Evolutionary conservation across 1,284 basidiomycete species (phyloP).

Genomic region (Testicularia cyperi): DNA sequence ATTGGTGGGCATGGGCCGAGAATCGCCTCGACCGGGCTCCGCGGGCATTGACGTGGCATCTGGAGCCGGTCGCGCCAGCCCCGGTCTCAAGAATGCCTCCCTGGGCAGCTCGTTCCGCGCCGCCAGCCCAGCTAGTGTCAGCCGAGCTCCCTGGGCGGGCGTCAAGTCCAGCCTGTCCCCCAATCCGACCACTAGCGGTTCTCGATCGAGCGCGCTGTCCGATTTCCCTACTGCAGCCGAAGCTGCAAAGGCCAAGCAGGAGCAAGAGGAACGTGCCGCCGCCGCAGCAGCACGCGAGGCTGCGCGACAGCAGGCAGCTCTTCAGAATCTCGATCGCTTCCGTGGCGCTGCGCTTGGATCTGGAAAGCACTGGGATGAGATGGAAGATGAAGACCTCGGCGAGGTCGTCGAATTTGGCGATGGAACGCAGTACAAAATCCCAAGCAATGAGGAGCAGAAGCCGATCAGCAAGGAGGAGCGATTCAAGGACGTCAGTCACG

Average conservation of each 20-base stretch:
- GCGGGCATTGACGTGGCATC: constrained; percentile 27
- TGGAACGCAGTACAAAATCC: constrained; percentile 57
- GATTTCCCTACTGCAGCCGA: constrained; percentile 59
- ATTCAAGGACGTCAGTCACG: constrained; percentile 53
- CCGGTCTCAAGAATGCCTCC: constrained; percentile 39
- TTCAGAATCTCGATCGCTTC: constrained; percentile 54
- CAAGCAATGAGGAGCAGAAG: constrained; percentile 27
- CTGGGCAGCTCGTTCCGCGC: constrained; percentile 28
- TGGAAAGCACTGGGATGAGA: constrained; percentile 57
- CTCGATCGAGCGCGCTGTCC: constrained; percentile 17
- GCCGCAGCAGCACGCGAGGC: constrained; percentile 45
- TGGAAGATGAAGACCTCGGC: constrained; percentile 55
- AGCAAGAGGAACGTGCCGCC: constrained; percentile 50
- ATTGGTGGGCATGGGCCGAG: constrained; percentile 39
- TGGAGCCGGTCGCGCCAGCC: constrained; percentile 30
- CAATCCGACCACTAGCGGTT: constrained; percentile 6
- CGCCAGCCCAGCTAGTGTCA: constrained; percentile 24
- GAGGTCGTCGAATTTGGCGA: constrained; percentile 59
- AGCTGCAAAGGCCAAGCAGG: constrained; percentile 46
- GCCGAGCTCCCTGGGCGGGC: constrained; percentile 46
- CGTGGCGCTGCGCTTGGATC: constrained; percentile 44
- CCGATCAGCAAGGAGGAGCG: constrained; percentile 52
- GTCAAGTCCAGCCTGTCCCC: constrained; percentile 26
- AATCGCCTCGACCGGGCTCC: constrained; percentile 30
- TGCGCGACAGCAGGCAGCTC: constrained; percentile 38